Base-by-base conservation (phyloP, 352 stramenopile genomes). In the Halophytophthora polymorphica region DNA sequence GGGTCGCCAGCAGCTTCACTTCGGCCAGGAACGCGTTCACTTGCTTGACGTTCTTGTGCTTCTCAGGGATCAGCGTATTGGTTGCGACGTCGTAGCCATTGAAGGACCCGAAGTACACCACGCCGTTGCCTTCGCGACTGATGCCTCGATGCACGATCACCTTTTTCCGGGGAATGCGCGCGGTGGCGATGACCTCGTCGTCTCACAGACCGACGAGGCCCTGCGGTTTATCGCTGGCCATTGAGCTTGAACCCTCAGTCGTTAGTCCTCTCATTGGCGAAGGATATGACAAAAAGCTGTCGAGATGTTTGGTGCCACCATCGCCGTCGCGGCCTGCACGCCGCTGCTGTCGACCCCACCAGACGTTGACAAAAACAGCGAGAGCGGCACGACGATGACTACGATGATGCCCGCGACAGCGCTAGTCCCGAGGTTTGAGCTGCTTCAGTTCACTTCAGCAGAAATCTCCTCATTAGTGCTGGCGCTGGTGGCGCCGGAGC, bases 121-220 rank as follows among this genome's bases (percentile, higher is more conserved):
- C 55, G 6, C 61, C 66, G 44, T 61, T 61, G 15, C 56, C 61
- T 33, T 61, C 65, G 28, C 53, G 56, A 15, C 50, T 47, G 13
- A 74, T 48, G n/a, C 44, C n/a, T 13, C 36, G 39, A 18, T 57
- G 53, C 40, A 66, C 37, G 14, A 70, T 42, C 21, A 65, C 45
- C 17, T 71, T 65, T 18, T 66, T 36, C 8, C 63, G 45, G 17
- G 67, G 56, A 25, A 77, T 62, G 1, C 64, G 59, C 34, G 61
- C 55, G 3, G 56, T 66, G 14, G 46, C 36, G 53, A 78, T 63
- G 21, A 54, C 37, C 34, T 64, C 42, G 33, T 71, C 56, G 15
- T 70, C 56, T 45, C 58, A 71, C 22, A 66, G 19, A 5, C 55
- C 55, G 19, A 44, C 55, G 13, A 62, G 41, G 28, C 55, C 52